phyloP scores from a whole-genome alignment of 306 rosid genomes.

The Prunus mira region DNA sequence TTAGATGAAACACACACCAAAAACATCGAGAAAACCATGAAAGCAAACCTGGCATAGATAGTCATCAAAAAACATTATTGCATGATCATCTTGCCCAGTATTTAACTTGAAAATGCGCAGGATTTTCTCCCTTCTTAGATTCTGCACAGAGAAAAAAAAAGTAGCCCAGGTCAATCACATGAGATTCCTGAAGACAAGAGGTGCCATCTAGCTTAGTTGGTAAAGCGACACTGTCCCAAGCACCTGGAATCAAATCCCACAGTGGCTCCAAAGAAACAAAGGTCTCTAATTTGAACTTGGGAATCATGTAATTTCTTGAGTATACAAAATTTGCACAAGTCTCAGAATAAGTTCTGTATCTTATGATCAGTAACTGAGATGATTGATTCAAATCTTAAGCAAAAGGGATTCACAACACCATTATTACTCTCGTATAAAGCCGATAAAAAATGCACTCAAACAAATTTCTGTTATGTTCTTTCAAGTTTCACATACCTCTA shows the following conservation, averaged over 20 bases:
- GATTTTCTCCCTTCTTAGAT: conserved; percentile 73
- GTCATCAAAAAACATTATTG: conserved; percentile 80
- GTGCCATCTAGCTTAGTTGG: not conserved
- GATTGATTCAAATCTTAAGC: not conserved
- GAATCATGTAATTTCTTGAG: not conserved
- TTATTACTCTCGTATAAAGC: not conserved
- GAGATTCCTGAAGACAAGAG: not conserved
- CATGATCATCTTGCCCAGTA: conserved; percentile 93
- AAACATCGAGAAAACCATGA: not conserved
- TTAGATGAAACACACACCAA: not conserved
- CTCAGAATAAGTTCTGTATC: not conserved
- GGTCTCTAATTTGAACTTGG: not conserved
- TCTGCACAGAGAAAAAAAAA: conserved; percentile 43
- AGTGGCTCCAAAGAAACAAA: not conserved
- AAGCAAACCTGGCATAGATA: conserved; percentile 71
- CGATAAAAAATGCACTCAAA: not conserved
- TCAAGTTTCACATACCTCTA: conserved; percentile 55
- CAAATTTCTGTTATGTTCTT: not conserved
- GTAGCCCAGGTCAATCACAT: conserved; percentile 10
- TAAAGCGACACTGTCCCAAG: not conserved
- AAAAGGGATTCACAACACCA: not conserved
- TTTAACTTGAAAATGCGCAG: conserved; percentile 78
- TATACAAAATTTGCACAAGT: not conserved
- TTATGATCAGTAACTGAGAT: not conserved
- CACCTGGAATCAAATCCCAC: not conserved